These are phyloP conservation scores for Pichia sp. DNA, from an alignment of 1,139 yeast species.

Conservation along the genomic window DNA sequence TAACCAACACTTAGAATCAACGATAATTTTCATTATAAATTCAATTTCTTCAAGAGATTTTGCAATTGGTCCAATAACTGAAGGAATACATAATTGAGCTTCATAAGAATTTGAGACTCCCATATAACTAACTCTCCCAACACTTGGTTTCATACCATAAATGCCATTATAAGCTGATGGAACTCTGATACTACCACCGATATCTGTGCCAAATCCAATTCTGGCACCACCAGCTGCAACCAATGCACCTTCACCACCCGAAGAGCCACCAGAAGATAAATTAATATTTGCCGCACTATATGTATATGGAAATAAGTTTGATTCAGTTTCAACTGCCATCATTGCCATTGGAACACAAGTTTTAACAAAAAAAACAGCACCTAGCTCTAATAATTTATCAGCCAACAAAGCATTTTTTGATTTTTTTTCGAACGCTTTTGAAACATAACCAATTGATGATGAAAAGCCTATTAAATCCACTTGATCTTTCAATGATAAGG, in stretches of 20 bases:
- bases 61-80: conserved; percentile 55
- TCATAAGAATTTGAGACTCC: conserved; percentile 48
- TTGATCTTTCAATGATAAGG: conserved; percentile 51
- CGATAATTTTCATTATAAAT: conserved; percentile 48
- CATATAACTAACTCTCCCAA: conserved; percentile 43
- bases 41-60: conserved; percentile 58
- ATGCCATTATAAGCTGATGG: conserved; percentile 52
- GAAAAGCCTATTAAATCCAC: conserved; percentile 39
- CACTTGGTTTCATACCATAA: conserved; percentile 48
- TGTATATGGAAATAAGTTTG: conserved; percentile 44
- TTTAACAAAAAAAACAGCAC: conserved; percentile 41
- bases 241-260: conserved; percentile 61
- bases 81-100: conserved; percentile 50
- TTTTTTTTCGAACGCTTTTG: conserved; percentile 25
- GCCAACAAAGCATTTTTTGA: conserved; percentile 25
- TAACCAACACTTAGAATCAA: conserved; percentile 52
- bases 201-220: conserved; percentile 58
- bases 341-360: conserved; percentile 56
- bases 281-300: conserved; percentile 39
- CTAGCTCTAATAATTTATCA: conserved; percentile 7
- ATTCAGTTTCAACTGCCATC: conserved; percentile 45
- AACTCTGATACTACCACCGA: conserved; percentile 56
- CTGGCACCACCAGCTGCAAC: conserved; percentile 43
- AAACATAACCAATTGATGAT: conserved; percentile 39
- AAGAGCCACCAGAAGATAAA: conserved; percentile 50